These are phyloP conservation scores for Rhizopogon vesiculosus DNA, from an alignment of 768 basidiomycete species.

Conservation along the genomic window DNA sequence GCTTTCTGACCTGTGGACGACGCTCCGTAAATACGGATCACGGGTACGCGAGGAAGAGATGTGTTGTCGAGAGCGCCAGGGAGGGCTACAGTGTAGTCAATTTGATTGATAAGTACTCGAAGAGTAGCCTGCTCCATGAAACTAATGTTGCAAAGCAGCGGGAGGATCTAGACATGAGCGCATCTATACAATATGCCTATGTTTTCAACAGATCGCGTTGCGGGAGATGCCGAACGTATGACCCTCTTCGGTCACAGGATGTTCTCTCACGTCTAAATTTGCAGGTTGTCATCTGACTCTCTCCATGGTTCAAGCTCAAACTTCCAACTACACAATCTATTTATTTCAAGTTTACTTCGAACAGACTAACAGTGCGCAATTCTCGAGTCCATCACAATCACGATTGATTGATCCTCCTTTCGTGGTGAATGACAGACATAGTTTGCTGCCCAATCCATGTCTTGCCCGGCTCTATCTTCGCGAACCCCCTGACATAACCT, in stretches of 20 bases:
- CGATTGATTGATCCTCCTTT: conserved; percentile 21
- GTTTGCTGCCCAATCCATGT: conserved; percentile 78
- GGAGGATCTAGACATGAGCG: neutral
- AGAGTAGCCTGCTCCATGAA: conserved; percentile 19
- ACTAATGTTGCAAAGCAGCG: neutral
- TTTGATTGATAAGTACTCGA: conserved; percentile 46
- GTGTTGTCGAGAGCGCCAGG: conserved; percentile 64
- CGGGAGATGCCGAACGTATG: too few relatives aligned
- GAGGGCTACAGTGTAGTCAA: conserved; percentile 57
- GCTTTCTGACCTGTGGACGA: conserved; percentile 74
- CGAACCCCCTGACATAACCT: conserved; percentile 75
- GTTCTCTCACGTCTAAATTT: too few relatives aligned
- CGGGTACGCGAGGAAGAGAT: conserved; percentile 61
- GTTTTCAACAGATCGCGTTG: too few relatives aligned
- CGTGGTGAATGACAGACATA: conserved; percentile 40
- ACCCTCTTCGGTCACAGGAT: too few relatives aligned
- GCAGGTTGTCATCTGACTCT: too few relatives aligned
- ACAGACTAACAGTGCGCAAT: neutral
- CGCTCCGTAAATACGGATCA: conserved; percentile 82
- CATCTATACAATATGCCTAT: too few relatives aligned
- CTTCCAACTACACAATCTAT: neutral
- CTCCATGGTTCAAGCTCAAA: too few relatives aligned
- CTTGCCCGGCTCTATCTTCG: conserved; percentile 53
- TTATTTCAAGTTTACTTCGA: neutral
- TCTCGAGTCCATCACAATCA: conserved; percentile 3